These are phyloP conservation scores for Candida caryicola DNA, from an alignment of 805 yeast species.

Conservation along the genomic window DNA sequence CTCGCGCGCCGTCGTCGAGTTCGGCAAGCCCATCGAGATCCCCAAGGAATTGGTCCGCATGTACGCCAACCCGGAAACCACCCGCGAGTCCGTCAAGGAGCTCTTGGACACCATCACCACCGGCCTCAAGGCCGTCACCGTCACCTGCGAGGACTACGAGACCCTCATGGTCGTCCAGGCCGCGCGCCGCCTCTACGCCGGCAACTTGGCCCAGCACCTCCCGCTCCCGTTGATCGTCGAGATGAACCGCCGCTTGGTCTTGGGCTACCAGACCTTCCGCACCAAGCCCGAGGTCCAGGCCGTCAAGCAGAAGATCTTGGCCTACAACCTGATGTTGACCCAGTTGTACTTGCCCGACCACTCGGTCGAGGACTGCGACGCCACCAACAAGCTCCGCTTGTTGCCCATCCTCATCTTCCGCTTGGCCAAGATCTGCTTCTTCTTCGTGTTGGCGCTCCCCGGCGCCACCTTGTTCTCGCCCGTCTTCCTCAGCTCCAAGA, in stretches of 20 bases:
- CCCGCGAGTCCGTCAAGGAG: constrained; percentile 70
- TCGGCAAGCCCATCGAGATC: constrained; percentile 83
- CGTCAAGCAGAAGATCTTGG: constrained; percentile 60
- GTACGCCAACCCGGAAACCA: constrained; percentile 63
- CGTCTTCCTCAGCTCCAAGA: constrained; percentile 74
- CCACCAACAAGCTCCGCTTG: constrained; percentile 49
- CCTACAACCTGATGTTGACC: constrained; percentile 61
- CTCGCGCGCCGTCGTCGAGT: constrained; percentile 92
- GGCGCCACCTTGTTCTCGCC: constrained; percentile 89
- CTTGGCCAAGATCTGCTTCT: constrained; percentile 50
- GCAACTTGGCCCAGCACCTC: constrained; percentile 64
- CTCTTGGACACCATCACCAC: constrained; percentile 67
- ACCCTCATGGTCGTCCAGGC: constrained; percentile 88
- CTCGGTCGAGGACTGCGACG: constrained; percentile 54
- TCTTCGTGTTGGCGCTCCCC: constrained; percentile 71
- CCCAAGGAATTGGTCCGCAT: constrained; percentile 52
- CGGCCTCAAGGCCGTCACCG: constrained; percentile 81
- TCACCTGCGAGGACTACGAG: constrained; percentile 84
- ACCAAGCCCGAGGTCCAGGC: constrained; percentile 65
- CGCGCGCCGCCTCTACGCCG: constrained; percentile 82
- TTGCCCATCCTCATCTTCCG: constrained; percentile 56
- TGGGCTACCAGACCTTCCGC: constrained; percentile 74
- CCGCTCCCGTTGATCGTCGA: constrained; percentile 86
- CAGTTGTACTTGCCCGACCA: constrained; percentile 55
- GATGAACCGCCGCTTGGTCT: constrained; percentile 81